phyloP scores from a whole-genome alignment of 202 grass and related monocot species.

The Tripidium arundinaceum region DNA sequence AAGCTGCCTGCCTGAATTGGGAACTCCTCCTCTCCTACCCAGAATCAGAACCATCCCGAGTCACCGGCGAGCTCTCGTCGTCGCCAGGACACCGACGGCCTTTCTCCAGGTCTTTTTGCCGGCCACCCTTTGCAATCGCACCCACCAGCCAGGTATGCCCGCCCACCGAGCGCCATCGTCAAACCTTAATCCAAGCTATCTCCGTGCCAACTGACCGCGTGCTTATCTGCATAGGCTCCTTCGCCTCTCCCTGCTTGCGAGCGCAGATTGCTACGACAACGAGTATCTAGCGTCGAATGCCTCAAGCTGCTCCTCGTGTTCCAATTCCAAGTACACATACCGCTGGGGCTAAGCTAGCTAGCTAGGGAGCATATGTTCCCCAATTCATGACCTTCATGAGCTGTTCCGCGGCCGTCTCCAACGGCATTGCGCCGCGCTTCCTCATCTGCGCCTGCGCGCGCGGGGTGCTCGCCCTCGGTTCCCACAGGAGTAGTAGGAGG shows the following conservation, averaged over 20 bases:
- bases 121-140: too few relatives aligned
- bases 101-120: background rate
- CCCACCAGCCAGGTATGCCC: background rate
- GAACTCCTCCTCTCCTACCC: background rate
- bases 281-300: too few relatives aligned
- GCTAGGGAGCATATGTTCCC: conserved; percentile 54
- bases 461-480: conserved; percentile 47
- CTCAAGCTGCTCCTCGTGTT: too few relatives aligned
- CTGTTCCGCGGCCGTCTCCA: conserved; percentile 46
- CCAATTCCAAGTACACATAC: too few relatives aligned
- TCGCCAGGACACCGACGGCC: background rate
- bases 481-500: conserved; percentile 37
- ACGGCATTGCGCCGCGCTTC: conserved; percentile 20
- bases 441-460: background rate
- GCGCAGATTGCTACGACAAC: too few relatives aligned
- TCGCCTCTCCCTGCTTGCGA: too few relatives aligned
- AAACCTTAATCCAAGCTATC: too few relatives aligned
- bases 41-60: background rate
- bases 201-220: too few relatives aligned
- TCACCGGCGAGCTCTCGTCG: background rate
- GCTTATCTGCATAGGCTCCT: too few relatives aligned
- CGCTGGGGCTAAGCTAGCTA: background rate
- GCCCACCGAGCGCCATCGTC: too few relatives aligned
- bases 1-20: background rate
- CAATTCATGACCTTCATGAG: conserved; percentile 71